Conservation (phyloP, 116 monocot genomes). For the Papilionanthe hybrid region DNA sequence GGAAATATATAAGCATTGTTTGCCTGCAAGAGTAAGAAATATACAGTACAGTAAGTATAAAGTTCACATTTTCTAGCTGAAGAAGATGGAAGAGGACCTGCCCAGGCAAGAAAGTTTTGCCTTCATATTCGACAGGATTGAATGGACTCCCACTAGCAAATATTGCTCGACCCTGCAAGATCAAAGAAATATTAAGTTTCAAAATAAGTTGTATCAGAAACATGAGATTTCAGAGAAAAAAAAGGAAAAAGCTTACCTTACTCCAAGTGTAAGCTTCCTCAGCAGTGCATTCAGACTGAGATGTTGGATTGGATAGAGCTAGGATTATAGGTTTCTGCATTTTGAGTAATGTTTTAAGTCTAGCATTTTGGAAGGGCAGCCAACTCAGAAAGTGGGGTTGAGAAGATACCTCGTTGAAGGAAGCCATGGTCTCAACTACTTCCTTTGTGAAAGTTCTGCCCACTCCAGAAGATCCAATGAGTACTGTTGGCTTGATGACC, state of each 20-base stretch:
- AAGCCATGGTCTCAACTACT: slow-evolving; percentile 49
- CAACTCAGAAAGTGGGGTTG: neutral
- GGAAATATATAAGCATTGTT: slow-evolving; percentile 98
- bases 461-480: slow-evolving; percentile 55
- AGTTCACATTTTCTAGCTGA: neutral
- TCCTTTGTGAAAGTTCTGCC: slow-evolving; percentile 59
- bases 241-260: slow-evolving; percentile 20
- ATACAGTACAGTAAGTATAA: neutral
- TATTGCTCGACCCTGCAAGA: slow-evolving; percentile 69
- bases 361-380: neutral
- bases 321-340: slow-evolving; percentile 61
- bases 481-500: slow-evolving; percentile 57
- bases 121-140: slow-evolving; percentile 74
- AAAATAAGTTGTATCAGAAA: neutral
- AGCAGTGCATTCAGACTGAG: slow-evolving; percentile 76
- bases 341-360: neutral
- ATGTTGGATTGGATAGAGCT: slow-evolving; percentile 68
- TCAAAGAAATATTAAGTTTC: neutral
- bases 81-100: slow-evolving; percentile 41
- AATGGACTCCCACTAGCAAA: slow-evolving; percentile 99
- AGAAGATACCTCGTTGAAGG: slow-evolving; percentile 39
- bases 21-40: slow-evolving; percentile 31
- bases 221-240: neutral
- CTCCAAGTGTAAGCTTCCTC: slow-evolving; percentile 70
- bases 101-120: slow-evolving; percentile 55